Evolutionary conservation across 768 basidiomycete genomes (phyloP).

Genomic region (Suillus americanus): DNA sequence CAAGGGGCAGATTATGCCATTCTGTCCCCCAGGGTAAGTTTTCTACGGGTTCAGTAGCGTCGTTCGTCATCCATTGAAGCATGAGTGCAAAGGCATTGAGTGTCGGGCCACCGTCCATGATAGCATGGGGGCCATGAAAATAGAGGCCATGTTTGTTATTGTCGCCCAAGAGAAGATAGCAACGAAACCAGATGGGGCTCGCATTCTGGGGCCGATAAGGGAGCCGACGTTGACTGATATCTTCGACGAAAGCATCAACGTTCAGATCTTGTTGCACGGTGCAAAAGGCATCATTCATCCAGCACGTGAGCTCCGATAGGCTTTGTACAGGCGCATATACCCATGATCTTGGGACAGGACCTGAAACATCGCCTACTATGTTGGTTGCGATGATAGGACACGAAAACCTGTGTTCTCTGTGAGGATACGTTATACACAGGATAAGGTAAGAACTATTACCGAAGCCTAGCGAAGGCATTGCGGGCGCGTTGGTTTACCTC

Average conservation of each 20-base stretch:
- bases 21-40: constrained; percentile 16
- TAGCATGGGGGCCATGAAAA: constrained; percentile 21
- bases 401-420: constrained; percentile 2
- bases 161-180: constrained; percentile 15
- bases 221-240: constrained; percentile 11
- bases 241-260: constrained; percentile 15
- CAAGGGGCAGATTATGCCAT: constrained; percentile 26
- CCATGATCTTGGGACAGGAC: constrained; percentile 8
- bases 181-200: constrained; percentile 7
- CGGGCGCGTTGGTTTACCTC: constrained; percentile 9
- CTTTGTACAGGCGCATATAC: constrained; percentile 20
- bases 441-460: constrained; percentile 3
- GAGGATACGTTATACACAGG: neutral
- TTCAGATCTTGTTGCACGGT: constrained; percentile 19
- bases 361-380: constrained; percentile 6
- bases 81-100: constrained; percentile 21
- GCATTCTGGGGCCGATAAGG: constrained; percentile 16
- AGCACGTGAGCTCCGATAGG: constrained; percentile 16
- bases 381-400: constrained; percentile 14
- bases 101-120: constrained; percentile 24
- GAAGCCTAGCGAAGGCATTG: constrained; percentile 12
- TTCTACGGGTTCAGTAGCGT: constrained; percentile 1
- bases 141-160: constrained; percentile 21
- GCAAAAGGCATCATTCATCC: constrained; percentile 22
- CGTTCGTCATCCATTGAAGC: constrained; percentile 16